A percentile compares a stretch with the other conserved stretches of the same genome.
Conservation (phyloP, 176 grass and related monocot species). For the Avena eriantha region DNA sequence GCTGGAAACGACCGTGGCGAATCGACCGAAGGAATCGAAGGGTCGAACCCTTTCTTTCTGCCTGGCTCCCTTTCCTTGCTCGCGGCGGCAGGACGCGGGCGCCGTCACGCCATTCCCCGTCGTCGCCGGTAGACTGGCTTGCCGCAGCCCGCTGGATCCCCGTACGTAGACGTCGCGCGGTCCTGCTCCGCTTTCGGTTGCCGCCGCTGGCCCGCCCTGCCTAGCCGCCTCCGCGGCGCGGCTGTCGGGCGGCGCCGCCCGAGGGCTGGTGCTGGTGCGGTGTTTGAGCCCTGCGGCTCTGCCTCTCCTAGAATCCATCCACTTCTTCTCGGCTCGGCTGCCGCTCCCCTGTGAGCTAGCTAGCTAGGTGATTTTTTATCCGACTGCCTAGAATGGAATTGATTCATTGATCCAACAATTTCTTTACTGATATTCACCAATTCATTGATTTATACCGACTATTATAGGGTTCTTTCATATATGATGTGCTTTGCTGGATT, state of each 20-base stretch:
- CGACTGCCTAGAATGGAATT: not conserved
- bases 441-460: not conserved
- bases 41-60: not conserved
- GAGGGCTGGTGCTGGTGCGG: not conserved
- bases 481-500: not conserved
- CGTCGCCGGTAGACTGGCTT: not conserved
- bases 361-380: not conserved
- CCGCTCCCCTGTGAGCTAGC: too few species aligned
- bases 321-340: not conserved
- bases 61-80: not conserved
- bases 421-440: not conserved
- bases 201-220: not conserved
- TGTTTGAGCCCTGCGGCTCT: not conserved
- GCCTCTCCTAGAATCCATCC: not conserved
- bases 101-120: not conserved
- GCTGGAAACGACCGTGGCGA: too few species aligned
- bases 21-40: too few species aligned
- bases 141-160: not conserved
- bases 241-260: not conserved
- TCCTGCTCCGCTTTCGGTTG: not conserved
- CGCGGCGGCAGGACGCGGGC: conserved; percentile 1
- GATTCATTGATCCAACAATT: not conserved
- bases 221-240: not conserved
- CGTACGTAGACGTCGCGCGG: not conserved
- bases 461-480: not conserved